Base-by-base conservation (phyloP, 371 early-diverging fungal species). In the Polyrhizophydium stewartii region DNA sequence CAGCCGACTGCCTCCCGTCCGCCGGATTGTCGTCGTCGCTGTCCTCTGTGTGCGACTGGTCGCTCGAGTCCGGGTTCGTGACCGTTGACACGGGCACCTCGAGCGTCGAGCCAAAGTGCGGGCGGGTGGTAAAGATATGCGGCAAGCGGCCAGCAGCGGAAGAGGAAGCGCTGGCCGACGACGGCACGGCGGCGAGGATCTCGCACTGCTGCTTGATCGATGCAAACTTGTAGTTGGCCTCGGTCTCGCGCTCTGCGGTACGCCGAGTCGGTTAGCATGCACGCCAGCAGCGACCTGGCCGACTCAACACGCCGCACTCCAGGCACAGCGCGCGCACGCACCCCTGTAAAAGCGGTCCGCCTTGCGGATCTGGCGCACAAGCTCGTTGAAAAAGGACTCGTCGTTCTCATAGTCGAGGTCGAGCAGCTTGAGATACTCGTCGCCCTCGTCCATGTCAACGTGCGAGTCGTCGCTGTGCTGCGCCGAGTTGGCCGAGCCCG, bases 321-420 rank as follows among this genome's bases (percentile, higher is more conserved):
- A 43, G 16, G n/a, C 43, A 43, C 16, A n/a, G n/a, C n/a, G n/a
- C n/a, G n/a, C n/a, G n/a, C 17, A 43, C 43, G n/a, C n/a, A 43
- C 43, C 43, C n/a, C n/a, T 30, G 24, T 53, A 35, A n/a, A 53
- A 53, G 30, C 35, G 30, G 53, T 32, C 25, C 9, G 32, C 35
- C 35, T 53, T 53, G 30, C 53, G 53, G n/a, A 53, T 25, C 35
- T 53, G 53, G 5, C 25, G 6, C 13, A 53, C 32, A 30, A 53
- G n/a, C 35, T 53, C 53, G n/a, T 5, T n/a, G 27, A 53, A 53
- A n/a, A 53, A 53, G 53, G 6, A 6, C n/a, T 53, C 35, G 24
- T 53, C 53, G 13, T 5, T 27, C 12, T 53, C 53, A 25, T 19
- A 53, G 32, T 53, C 32, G 9, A 53, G 5, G 7, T 25, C 32